These are phyloP conservation scores for Mortierella sp. DNA, from an alignment of 371 early-diverging fungal genomes.

Conservation along the genomic window DNA sequence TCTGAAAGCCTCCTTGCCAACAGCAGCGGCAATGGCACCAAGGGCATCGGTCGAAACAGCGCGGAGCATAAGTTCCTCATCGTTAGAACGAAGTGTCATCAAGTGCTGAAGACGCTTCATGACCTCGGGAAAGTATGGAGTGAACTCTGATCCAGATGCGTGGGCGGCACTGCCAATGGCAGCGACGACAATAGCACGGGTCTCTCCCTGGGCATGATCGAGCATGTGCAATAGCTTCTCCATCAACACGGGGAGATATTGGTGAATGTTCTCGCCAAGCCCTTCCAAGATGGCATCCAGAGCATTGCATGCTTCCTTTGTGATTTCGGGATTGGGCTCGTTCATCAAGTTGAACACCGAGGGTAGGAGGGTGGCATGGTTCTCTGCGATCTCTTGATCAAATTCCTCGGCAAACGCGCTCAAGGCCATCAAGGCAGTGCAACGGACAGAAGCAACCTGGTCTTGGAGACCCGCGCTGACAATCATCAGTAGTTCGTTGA, in stretches of 20 bases:
- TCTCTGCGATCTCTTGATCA: slow-evolving; percentile 78
- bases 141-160: slow-evolving; percentile 77
- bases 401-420: slow-evolving; percentile 86
- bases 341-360: slow-evolving; percentile 82
- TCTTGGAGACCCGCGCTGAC: slow-evolving; percentile 85
- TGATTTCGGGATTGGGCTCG: slow-evolving; percentile 77
- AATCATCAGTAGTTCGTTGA: slow-evolving; percentile 78
- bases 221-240: slow-evolving; percentile 78
- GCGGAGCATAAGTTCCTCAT: slow-evolving; percentile 78
- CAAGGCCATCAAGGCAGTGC: slow-evolving; percentile 89
- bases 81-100: slow-evolving; percentile 74
- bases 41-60: slow-evolving; percentile 90
- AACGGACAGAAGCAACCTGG: slow-evolving; percentile 79
- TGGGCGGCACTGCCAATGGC: slow-evolving; percentile 92
- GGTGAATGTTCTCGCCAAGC: slow-evolving; percentile 80
- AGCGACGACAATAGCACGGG: slow-evolving; percentile 78
- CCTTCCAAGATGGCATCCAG: slow-evolving; percentile 89
- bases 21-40: slow-evolving; percentile 87
- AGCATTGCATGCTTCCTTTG: slow-evolving; percentile 84
- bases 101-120: slow-evolving; percentile 75
- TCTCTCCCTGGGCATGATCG: slow-evolving; percentile 70
- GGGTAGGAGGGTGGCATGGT: slow-evolving; percentile 85
- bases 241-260: slow-evolving; percentile 85
- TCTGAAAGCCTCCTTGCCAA: slow-evolving; percentile 83
- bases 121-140: slow-evolving; percentile 83